These are phyloP conservation scores for Sphagnum tenellum DNA, from an alignment of 225 moss, liverwort and hornwort species.

Conservation along the genomic window DNA sequence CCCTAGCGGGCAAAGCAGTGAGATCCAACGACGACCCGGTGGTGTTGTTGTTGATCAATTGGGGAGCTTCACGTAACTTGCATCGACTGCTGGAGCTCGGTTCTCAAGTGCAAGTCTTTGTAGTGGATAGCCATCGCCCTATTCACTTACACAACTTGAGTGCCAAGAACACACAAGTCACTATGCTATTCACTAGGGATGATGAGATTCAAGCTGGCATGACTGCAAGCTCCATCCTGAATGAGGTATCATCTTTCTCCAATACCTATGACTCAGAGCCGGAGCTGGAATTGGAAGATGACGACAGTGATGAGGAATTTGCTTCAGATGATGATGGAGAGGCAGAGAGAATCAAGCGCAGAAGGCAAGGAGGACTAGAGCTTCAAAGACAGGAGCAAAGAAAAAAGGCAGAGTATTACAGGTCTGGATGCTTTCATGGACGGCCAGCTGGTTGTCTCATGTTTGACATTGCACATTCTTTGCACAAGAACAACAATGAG, in stretches of 20 bases:
- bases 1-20: constrained; percentile 36
- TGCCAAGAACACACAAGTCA: constrained; percentile 47
- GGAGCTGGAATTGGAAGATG: constrained; percentile 26
- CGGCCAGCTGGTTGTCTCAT: constrained; percentile 81
- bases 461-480: constrained; percentile 73
- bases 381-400: constrained; percentile 31
- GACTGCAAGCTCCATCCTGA: constrained; percentile 50
- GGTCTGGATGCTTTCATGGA: constrained; percentile 92
- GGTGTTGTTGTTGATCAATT: constrained; percentile 75
- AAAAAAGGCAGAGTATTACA: constrained; percentile 58
- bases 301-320: constrained; percentile 28
- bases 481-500: constrained; percentile 83
- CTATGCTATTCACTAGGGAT: constrained; percentile 64
- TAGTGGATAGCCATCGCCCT: constrained; percentile 89
- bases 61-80: constrained; percentile 81
- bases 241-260: constrained; percentile 32
- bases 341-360: constrained; percentile 14
- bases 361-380: constrained; percentile 14
- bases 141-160: constrained; percentile 76
- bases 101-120: constrained; percentile 58
- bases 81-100: constrained; percentile 64
- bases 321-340: constrained; percentile 25
- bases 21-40: constrained; percentile 37
- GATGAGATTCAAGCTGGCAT: constrained; percentile 77
- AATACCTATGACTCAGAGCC: constrained; percentile 38